phyloP scores from a whole-genome alignment of 371 early-diverging fungal species.

The Batkoa obscura region DNA sequence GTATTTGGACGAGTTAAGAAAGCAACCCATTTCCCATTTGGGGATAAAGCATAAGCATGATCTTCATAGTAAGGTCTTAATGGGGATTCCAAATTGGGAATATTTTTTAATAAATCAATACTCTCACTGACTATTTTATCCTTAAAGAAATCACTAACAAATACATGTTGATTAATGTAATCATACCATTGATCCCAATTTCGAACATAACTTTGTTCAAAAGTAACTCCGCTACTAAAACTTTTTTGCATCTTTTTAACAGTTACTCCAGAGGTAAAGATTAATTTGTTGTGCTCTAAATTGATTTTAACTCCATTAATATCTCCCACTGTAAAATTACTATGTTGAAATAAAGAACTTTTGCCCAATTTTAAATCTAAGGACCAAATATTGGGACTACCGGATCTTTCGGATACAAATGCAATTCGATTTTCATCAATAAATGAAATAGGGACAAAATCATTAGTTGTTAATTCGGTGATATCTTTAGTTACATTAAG shows the following conservation, averaged over 20 bases:
- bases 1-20: slow-evolving; percentile 45
- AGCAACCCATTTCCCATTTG: slow-evolving; percentile 33
- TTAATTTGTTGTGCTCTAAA: slow-evolving; percentile 17
- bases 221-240: slow-evolving; percentile 24
- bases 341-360: slow-evolving; percentile 17
- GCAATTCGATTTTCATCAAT: slow-evolving; percentile 27
- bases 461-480: slow-evolving; percentile 13
- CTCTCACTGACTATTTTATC: slow-evolving; percentile 18
- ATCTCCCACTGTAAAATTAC: slow-evolving; percentile 24
- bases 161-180: slow-evolving; percentile 23
- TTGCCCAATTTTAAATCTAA: slow-evolving; percentile 21
- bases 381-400: slow-evolving; percentile 22
- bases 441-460: slow-evolving; percentile 24
- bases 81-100: slow-evolving; percentile 19
- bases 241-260: slow-evolving; percentile 9
- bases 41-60: slow-evolving; percentile 32
- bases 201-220: slow-evolving; percentile 40
- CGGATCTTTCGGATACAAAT: slow-evolving; percentile 22
- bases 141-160: neutral
- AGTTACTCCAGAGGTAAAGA: slow-evolving; percentile 30
- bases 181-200: slow-evolving; percentile 43
- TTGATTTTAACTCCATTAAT: slow-evolving; percentile 22
- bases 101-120: slow-evolving; percentile 23
- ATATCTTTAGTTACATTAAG: slow-evolving; percentile 12
- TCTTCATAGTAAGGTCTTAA: slow-evolving; percentile 32